phyloP scores from a whole-genome alignment of 495 filamentous ascomycete genomes.

The Beverwykella pulmonaria region DNA sequence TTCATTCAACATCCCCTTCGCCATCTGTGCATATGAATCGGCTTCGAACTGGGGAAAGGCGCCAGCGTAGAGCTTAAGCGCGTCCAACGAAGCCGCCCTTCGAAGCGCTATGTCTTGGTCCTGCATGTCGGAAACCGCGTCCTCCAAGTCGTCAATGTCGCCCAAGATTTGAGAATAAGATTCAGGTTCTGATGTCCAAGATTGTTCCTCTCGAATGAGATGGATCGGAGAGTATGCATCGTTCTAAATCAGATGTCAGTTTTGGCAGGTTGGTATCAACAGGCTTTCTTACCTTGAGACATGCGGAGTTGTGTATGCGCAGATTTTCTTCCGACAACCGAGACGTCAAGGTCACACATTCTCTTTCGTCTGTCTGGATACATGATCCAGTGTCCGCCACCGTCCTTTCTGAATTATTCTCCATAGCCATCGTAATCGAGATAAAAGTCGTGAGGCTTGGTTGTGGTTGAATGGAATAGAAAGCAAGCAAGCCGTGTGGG shows the following conservation, averaged over 20 bases:
- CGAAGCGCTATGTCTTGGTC: slow-evolving; percentile 1
- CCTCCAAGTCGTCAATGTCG: slow-evolving; percentile 9
- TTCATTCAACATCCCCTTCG: slow-evolving; percentile 17
- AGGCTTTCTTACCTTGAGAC: slow-evolving; percentile 10
- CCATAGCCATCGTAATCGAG: no score
- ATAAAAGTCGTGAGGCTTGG: no score
- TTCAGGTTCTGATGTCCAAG: slow-evolving; percentile 8
- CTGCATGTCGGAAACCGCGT: neutral
- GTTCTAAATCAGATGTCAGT: slow-evolving; percentile 13
- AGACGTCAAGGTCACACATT: neutral
- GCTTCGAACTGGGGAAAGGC: slow-evolving; percentile 15
- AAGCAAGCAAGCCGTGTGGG: no score
- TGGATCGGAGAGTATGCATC: slow-evolving; percentile 10
- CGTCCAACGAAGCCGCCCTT: slow-evolving; percentile 10
- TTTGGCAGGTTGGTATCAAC: neutral
- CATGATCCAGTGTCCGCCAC: no score
- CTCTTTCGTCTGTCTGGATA: neutral
- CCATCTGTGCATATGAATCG: slow-evolving; percentile 31
- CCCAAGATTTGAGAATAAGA: slow-evolving; percentile 13
- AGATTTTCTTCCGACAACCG: slow-evolving; percentile 26
- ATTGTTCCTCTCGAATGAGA: slow-evolving; percentile 20
- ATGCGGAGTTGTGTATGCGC: slow-evolving; percentile 20
- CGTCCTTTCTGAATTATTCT: no score
- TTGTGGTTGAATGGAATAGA: no score
- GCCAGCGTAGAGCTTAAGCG: slow-evolving; percentile 26